Conservation (phyloP, 2,329 filamentous ascomycete species). For the Aspergillus hiratsukae region DNA sequence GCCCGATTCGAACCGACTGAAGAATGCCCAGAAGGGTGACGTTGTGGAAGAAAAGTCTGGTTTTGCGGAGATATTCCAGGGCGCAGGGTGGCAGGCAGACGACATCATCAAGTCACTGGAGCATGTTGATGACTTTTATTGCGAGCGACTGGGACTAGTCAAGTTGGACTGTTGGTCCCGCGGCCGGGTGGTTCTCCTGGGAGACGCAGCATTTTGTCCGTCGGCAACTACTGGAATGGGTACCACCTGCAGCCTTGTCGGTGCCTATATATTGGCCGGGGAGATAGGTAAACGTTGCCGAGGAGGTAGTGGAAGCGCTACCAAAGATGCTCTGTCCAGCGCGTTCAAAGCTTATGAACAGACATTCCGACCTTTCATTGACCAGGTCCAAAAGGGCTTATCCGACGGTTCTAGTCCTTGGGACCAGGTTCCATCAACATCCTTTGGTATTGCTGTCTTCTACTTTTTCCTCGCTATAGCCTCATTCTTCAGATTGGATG, state of each 20-base stretch:
- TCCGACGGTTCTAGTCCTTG: not conserved
- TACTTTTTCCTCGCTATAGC: no score
- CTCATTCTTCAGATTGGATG: no score
- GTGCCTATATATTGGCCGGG: slow-evolving; percentile 54
- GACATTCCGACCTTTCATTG: slow-evolving; percentile 43
- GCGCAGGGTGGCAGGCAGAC: slow-evolving; percentile 44
- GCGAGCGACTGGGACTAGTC: slow-evolving; percentile 43
- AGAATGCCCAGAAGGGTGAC: slow-evolving; percentile 27
- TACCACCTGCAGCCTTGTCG: slow-evolving; percentile 30
- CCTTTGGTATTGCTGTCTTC: no score
- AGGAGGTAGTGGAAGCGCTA: slow-evolving; percentile 7
- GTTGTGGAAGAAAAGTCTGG: slow-evolving; percentile 38
- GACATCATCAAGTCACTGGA: slow-evolving; percentile 43
- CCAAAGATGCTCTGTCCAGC: slow-evolving; percentile 30
- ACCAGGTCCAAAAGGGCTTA: slow-evolving; percentile 33
- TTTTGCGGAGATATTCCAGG: slow-evolving; percentile 37
- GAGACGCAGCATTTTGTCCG: slow-evolving; percentile 36
- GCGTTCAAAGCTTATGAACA: slow-evolving; percentile 37
- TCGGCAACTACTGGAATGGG: slow-evolving; percentile 32
- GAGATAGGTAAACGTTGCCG: slow-evolving; percentile 32
- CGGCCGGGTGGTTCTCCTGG: slow-evolving; percentile 41
- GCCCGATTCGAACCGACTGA: slow-evolving; percentile 20
- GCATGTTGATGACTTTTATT: slow-evolving; percentile 44
- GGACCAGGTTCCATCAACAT: no score
- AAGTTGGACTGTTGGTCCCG: slow-evolving; percentile 42